phyloP scores from a whole-genome alignment of 768 basidiomycete species.

The Macrolepiota fuliginosa region DNA sequence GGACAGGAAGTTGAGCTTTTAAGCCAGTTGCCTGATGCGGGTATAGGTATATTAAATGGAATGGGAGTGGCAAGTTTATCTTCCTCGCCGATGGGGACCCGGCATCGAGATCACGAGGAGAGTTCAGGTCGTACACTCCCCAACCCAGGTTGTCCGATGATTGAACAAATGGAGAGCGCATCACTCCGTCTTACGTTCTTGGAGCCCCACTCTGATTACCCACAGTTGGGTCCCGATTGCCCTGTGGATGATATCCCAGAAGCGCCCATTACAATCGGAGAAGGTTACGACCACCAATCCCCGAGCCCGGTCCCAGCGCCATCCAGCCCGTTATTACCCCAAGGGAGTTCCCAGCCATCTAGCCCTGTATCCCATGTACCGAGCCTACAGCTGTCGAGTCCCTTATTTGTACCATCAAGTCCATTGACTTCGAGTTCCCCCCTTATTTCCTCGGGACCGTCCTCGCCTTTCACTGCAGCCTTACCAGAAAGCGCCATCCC shows the following conservation, averaged over 20 bases:
- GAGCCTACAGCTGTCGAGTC: not conserved
- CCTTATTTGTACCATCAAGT: constrained; percentile 4
- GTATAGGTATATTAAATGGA: not conserved
- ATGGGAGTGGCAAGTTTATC: not conserved
- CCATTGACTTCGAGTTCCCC: not conserved
- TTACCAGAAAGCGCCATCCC: not conserved
- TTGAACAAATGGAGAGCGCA: not conserved
- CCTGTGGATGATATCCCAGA: not conserved
- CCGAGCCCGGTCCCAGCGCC: not conserved
- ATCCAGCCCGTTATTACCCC: not conserved
- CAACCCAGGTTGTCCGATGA: not conserved
- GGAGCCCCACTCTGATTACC: not conserved
- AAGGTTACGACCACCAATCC: not conserved
- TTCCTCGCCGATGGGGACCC: not conserved
- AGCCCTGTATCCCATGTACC: not conserved
- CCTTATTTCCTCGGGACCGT: not conserved
- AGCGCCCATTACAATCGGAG: not conserved
- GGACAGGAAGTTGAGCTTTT: not conserved
- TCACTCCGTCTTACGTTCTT: not conserved
- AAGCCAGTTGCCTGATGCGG: not conserved
- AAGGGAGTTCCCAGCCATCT: not conserved
- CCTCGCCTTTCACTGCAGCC: not conserved
- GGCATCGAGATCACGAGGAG: not conserved
- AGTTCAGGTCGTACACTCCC: not conserved
- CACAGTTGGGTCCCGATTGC: not conserved